phyloP scores from a whole-genome alignment of 345 rosid genomes.

The Populus simonii region DNA sequence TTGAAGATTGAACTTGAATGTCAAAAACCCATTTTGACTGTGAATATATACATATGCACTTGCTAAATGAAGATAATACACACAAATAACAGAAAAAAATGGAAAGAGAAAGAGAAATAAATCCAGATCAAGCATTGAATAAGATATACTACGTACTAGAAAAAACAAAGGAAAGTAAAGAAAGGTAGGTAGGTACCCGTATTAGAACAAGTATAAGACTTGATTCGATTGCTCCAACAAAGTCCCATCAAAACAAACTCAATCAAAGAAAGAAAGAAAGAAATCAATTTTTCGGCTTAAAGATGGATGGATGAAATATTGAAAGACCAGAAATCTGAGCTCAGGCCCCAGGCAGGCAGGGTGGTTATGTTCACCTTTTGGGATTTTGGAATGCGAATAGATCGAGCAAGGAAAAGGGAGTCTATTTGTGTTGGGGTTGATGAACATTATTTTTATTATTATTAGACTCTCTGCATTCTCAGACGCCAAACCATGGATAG shows the following conservation, averaged over 20 bases:
- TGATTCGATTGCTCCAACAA: conserved; percentile 83
- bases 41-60: neutral
- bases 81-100: neutral
- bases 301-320: neutral
- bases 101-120: neutral
- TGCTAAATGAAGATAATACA: neutral
- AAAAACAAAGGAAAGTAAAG: neutral
- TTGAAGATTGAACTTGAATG: neutral
- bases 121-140: neutral
- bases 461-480: too few relatives aligned
- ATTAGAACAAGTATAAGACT: conserved; percentile 63
- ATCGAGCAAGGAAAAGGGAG: too few relatives aligned
- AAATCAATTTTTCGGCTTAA: neutral
- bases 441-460: too few relatives aligned
- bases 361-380: neutral
- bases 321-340: neutral
- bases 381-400: neutral
- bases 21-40: neutral
- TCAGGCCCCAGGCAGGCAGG: neutral
- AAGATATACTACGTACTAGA: neutral
- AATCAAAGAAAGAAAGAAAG: neutral
- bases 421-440: too few relatives aligned
- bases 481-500: too few relatives aligned
- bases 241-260: conserved; percentile 58
- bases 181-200: conserved; percentile 42